Evolutionary conservation across 2,329 filamentous ascomycete species (phyloP).

Genomic region (Alternaria viburni): DNA sequence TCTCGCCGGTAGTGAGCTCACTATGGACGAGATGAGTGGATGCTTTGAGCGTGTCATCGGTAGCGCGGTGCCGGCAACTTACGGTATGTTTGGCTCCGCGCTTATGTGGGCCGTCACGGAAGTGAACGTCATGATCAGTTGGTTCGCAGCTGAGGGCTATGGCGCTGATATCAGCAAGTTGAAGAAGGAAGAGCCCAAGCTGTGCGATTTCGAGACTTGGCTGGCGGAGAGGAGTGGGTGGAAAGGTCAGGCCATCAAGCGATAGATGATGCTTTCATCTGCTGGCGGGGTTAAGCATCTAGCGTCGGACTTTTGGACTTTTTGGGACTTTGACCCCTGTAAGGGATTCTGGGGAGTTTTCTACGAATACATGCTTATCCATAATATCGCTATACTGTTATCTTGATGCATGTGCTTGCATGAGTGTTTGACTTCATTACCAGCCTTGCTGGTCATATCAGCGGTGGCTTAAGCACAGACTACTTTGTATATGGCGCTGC

Average conservation of each 20-base stretch:
- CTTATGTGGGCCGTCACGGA: slow-evolving; percentile 54
- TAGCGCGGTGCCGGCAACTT: slow-evolving; percentile 52
- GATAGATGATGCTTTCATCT: slow-evolving; percentile 1
- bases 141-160: slow-evolving; percentile 59
- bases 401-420: background rate
- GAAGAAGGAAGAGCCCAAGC: slow-evolving; percentile 51
- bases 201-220: slow-evolving; percentile 58
- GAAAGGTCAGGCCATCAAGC: slow-evolving; percentile 30
- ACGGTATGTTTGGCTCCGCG: slow-evolving; percentile 47
- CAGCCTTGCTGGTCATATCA: background rate
- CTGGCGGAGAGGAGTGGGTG: slow-evolving; percentile 56
- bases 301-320: background rate
- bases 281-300: background rate
- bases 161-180: slow-evolving; percentile 53
- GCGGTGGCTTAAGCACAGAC: background rate
- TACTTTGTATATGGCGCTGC: background rate
- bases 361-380: background rate
- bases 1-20: slow-evolving; percentile 61
- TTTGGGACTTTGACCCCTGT: background rate
- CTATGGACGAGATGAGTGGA: slow-evolving; percentile 52
- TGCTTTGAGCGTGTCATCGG: slow-evolving; percentile 58
- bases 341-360: background rate
- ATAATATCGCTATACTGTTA: background rate
- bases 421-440: background rate
- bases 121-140: slow-evolving; percentile 57